Conservation (phyloP, 164 flowering plant species). For the Buxus sempervirens region DNA sequence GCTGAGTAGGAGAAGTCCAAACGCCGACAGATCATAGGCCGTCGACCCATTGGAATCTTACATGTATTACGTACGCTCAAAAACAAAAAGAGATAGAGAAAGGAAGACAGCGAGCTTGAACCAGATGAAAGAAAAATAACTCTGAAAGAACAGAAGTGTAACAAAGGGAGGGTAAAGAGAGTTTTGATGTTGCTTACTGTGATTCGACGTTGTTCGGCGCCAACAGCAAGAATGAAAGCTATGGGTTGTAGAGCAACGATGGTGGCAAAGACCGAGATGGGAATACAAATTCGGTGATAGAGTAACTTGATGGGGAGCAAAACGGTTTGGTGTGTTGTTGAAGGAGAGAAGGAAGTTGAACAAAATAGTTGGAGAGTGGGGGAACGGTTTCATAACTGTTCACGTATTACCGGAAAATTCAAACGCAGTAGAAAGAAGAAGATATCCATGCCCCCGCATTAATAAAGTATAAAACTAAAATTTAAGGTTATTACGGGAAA, state of each 20-base stretch:
- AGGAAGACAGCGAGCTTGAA: too few species aligned
- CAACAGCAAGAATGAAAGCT: constrained; percentile 83
- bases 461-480: too few species aligned
- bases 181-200: constrained; percentile 41
- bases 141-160: not conserved
- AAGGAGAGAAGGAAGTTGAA: too few species aligned
- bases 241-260: constrained; percentile 64
- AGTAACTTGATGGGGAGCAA: too few species aligned
- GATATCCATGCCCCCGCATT: too few species aligned
- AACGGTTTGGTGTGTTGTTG: too few species aligned
- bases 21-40: constrained; percentile 74
- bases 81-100: not conserved
- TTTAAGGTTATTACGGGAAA: too few species aligned
- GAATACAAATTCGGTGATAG: too few species aligned
- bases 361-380: too few species aligned
- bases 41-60: constrained; percentile 80
- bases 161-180: not conserved
- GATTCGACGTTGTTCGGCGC: constrained; percentile 91
- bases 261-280: constrained; percentile 48
- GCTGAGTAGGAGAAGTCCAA: constrained; percentile 58
- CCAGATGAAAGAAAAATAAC: not conserved
- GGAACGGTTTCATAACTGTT: too few species aligned
- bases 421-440: too few species aligned
- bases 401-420: too few species aligned
- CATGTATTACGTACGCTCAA: constrained; percentile 60